Conservation (phyloP, 1,284 basidiomycete genomes). For the Waitea zeae region DNA sequence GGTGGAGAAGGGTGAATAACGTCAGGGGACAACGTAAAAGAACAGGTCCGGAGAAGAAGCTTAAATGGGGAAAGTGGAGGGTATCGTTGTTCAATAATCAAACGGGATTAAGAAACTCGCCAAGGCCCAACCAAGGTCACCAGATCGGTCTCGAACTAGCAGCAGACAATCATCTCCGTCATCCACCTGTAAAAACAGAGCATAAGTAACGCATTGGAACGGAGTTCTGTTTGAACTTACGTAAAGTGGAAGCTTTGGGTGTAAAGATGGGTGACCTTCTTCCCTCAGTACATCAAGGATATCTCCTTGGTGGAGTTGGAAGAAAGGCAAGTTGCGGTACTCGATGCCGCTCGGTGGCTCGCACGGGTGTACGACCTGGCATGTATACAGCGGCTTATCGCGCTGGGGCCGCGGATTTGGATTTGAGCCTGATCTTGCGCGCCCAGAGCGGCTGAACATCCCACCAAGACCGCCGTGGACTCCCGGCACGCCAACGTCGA, state of each 20-base stretch:
- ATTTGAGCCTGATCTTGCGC: neutral
- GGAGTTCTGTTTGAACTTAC: no score
- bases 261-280: conserved; percentile 55
- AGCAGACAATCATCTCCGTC: conserved; percentile 68
- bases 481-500: conserved; percentile 10
- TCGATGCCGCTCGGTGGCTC: conserved; percentile 38
- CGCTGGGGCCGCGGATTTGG: conserved; percentile 1
- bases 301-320: conserved; percentile 39
- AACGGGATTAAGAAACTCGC: conserved; percentile 62
- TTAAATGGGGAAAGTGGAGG: no score
- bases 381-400: conserved; percentile 31
- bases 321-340: conserved; percentile 62
- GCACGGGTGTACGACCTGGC: conserved; percentile 48
- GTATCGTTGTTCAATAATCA: no score
- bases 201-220: neutral
- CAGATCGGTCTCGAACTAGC: conserved; percentile 30
- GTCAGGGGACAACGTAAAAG: no score
- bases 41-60: no score
- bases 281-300: conserved; percentile 53
- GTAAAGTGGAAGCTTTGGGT: conserved; percentile 50
- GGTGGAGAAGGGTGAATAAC: no score
- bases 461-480: neutral
- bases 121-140: conserved; percentile 57
- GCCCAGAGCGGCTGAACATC: neutral
- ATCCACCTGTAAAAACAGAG: conserved; percentile 16